Percentiles rank a stretch among this genome's conserved stretches.
These are phyloP conservation scores for Eucalyptus shirleyi DNA, from an alignment of 345 rosid species.

Conservation along the genomic window DNA sequence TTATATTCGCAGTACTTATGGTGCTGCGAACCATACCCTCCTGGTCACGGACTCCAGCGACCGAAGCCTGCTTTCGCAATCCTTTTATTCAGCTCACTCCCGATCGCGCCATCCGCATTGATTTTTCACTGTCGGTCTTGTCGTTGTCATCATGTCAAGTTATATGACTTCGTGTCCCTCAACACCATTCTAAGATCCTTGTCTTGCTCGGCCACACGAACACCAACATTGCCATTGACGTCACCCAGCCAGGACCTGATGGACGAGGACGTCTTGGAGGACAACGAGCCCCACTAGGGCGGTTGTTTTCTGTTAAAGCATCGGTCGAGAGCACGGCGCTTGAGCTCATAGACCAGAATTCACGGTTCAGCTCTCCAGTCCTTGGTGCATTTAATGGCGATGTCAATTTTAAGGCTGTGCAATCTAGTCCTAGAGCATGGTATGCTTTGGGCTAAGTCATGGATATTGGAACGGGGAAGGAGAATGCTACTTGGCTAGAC, in stretches of 20 bases:
- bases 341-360: slow-evolving; percentile 79
- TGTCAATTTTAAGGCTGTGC: neutral
- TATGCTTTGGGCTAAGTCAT: neutral
- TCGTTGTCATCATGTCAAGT: neutral
- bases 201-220: slow-evolving; percentile 41
- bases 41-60: neutral
- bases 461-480: neutral
- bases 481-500: neutral
- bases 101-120: neutral
- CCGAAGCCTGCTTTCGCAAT: neutral
- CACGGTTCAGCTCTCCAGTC: neutral
- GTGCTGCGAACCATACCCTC: neutral
- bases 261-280: slow-evolving; percentile 77
- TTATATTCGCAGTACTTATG: neutral
- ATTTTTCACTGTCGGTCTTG: neutral
- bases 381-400: neutral
- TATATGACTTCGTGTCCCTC: slow-evolving; percentile 11
- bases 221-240: neutral
- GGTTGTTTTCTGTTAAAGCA: slow-evolving; percentile 29
- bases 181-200: slow-evolving; percentile 59
- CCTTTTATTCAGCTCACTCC: neutral
- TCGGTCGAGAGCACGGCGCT: slow-evolving; percentile 66
- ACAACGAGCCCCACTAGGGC: slow-evolving; percentile 66
- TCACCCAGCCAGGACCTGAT: slow-evolving; percentile 76
- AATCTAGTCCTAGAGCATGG: neutral